Percentiles rank a stretch among this genome's conserved stretches.
These are phyloP conservation scores for Hymenoscyphus fraxineus DNA, from an alignment of 2,329 filamentous ascomycete genomes.

Conservation along the genomic window DNA sequence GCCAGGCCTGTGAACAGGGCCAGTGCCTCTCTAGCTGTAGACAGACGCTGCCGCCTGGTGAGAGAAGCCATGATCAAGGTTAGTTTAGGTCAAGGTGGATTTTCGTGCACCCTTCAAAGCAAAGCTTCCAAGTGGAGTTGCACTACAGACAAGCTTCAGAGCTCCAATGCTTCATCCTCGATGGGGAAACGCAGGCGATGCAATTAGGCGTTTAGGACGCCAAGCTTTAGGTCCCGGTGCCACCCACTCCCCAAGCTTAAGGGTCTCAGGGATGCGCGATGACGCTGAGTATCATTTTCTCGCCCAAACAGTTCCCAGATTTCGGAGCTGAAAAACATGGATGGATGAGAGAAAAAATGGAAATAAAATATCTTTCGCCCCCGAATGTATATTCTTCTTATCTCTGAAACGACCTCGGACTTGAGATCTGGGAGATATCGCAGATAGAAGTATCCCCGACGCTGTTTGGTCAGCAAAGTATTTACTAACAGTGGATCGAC, in stretches of 20 bases:
- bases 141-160: slow-evolving; percentile 3
- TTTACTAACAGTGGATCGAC: not conserved
- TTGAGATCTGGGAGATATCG: not conserved
- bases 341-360: not conserved
- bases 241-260: slow-evolving; percentile 3
- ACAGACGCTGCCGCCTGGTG: slow-evolving; percentile 19
- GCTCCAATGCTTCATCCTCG: not conserved
- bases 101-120: too few relatives aligned
- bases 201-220: not conserved
- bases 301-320: not conserved
- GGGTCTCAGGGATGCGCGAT: slow-evolving; percentile 11
- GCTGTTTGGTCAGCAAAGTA: not conserved
- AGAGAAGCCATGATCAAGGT: slow-evolving; percentile 26
- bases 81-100: too few relatives aligned
- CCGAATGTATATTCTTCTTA: not conserved
- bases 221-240: not conserved
- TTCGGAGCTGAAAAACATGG: not conserved
- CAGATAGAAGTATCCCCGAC: not conserved
- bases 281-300: slow-evolving; percentile 4
- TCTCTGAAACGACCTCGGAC: not conserved
- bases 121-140: not conserved
- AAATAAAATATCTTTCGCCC: not conserved
- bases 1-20: slow-evolving; percentile 27
- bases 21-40: slow-evolving; percentile 24
- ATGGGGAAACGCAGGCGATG: not conserved